Percentiles rank a stretch among this genome's conserved stretches.
These are phyloP conservation scores for Monoraphidium neglectum DNA, from an alignment of 139 green algal species.

Conservation along the genomic window DNA sequence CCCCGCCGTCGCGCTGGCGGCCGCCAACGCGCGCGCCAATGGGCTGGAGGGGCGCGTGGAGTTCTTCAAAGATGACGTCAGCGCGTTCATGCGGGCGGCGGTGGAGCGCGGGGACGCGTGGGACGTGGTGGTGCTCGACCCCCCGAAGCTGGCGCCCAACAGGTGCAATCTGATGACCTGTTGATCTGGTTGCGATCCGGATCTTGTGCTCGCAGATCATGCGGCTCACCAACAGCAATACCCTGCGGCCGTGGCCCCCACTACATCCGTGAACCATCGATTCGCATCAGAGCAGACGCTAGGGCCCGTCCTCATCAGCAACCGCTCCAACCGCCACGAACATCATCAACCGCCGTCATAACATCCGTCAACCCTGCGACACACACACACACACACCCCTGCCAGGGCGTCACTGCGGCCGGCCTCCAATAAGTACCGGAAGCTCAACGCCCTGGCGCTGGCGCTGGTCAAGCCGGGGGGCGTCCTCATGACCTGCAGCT, in stretches of 20 bases:
- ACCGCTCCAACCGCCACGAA: no score
- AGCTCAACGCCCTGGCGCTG: slow-evolving; percentile 80
- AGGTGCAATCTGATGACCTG: slow-evolving; percentile 40
- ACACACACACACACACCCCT: no score
- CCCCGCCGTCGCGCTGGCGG: slow-evolving; percentile 68
- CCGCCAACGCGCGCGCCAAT: slow-evolving; percentile 79
- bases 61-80: slow-evolving; percentile 71
- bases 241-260: no score
- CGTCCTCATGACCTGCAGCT: slow-evolving; percentile 95
- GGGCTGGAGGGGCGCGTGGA: slow-evolving; percentile 41
- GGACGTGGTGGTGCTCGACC: slow-evolving; percentile 94
- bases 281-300: no score
- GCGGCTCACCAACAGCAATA: no score
- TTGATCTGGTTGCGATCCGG: no score
- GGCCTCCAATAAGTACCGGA: slow-evolving; percentile 60
- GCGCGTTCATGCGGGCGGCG: slow-evolving; percentile 68
- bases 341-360: no score
- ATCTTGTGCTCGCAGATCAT: no score
- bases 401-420: slow-evolving; percentile 8
- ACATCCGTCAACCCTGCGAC: no score
- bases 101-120: slow-evolving; percentile 44
- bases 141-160: slow-evolving; percentile 93
- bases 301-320: no score
- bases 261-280: no score
- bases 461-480: slow-evolving; percentile 74